A percentile compares a stretch with the other conserved stretches of the same genome.
phyloP scores from a whole-genome alignment of 345 rosid species.

The Cardamine chenopodiifolia region DNA sequence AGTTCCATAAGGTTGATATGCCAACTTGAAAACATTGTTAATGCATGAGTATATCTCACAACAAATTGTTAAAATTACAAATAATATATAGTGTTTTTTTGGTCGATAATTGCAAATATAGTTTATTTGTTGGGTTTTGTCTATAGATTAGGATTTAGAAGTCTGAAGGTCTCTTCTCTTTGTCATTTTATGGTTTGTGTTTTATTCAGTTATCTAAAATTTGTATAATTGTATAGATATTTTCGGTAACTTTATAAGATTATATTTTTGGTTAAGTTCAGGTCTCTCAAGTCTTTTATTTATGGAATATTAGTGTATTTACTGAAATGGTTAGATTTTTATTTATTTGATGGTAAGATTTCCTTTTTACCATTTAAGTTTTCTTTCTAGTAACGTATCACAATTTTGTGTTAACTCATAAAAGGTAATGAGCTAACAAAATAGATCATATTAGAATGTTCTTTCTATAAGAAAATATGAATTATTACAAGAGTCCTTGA shows the following conservation, averaged over 20 bases:
- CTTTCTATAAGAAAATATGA: not conserved
- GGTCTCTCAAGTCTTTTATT: constrained; percentile 1
- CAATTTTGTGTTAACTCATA: not conserved
- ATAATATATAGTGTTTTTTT: constrained; percentile 6
- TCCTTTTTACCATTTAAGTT: not conserved
- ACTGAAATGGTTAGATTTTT: not conserved
- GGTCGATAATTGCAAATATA: not conserved
- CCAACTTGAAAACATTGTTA: constrained; percentile 24
- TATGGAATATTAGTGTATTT: not conserved
- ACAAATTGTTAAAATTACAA: not conserved
- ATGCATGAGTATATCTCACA: constrained; percentile 13
- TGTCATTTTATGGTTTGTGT: constrained; percentile 27
- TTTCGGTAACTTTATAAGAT: not conserved
- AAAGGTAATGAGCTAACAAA: not conserved
- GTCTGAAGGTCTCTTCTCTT: constrained; percentile 20
- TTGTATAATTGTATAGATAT: not conserved
- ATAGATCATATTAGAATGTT: not conserved
- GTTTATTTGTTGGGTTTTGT: constrained; percentile 9
- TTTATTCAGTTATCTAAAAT: constrained; percentile 20
- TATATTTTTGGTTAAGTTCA: not conserved
- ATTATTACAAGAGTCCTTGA: not conserved
- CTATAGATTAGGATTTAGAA: constrained; percentile 10
- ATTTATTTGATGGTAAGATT: no score
- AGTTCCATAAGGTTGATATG: constrained; percentile 31
- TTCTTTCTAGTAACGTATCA: constrained; percentile 4